Percentiles rank a stretch among this genome's conserved stretches.
Evolutionary conservation across 495 filamentous ascomycete genomes (phyloP).

Genomic region (Penicillium antarcticum): DNA sequence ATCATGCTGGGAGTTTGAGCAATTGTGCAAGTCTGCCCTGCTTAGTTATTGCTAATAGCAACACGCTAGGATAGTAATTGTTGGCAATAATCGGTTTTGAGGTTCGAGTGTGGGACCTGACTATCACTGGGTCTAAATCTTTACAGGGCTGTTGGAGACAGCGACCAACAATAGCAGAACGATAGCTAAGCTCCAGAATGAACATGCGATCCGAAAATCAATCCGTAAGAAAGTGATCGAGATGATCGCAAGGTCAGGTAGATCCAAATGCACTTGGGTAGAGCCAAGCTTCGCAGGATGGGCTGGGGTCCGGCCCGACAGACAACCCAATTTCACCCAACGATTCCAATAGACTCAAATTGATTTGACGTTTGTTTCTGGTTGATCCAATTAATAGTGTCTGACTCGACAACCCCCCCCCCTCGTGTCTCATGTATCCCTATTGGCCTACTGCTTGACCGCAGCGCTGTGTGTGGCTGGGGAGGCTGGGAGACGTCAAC

Average conservation of each 20-base stretch:
- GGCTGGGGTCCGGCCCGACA: slow-evolving; percentile 4
- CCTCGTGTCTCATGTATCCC: slow-evolving; percentile 17
- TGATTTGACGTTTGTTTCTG: slow-evolving; percentile 5
- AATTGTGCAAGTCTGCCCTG: not conserved
- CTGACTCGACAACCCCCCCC: slow-evolving; percentile 12
- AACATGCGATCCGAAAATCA: no score
- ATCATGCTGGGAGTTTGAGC: not conserved
- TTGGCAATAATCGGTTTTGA: slow-evolving; percentile 8
- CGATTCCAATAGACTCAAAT: not conserved
- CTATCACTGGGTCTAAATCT: not conserved
- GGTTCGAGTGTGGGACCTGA: not conserved
- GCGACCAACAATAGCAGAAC: no score
- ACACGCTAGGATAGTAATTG: slow-evolving; percentile 8
- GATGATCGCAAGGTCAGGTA: no score
- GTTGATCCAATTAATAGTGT: slow-evolving; percentile 16
- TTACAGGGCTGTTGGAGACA: not conserved
- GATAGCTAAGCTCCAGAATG: no score
- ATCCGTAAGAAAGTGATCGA: no score
- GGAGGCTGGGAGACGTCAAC: slow-evolving; percentile 26
- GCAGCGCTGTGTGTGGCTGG: slow-evolving; percentile 18
- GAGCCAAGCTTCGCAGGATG: slow-evolving; percentile 18
- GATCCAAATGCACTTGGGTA: not conserved
- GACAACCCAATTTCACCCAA: not conserved
- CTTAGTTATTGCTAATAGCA: not conserved
- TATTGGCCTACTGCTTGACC: slow-evolving; percentile 17